Conservation (phyloP, 495 filamentous ascomycete genomes). For the Penicillium fimorum region DNA sequence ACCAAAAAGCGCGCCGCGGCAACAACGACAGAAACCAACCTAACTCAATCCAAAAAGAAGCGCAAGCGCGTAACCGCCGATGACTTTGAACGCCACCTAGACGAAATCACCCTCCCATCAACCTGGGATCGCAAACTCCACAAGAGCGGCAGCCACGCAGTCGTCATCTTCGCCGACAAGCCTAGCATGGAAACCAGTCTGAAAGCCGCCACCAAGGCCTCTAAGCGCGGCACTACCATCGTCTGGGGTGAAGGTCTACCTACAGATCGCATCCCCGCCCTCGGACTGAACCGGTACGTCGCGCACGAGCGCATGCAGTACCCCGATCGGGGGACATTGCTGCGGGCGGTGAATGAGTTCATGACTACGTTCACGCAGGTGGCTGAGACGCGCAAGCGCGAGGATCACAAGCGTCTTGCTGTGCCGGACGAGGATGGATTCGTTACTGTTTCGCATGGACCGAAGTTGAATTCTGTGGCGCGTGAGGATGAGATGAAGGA, state of each 20-base stretch:
- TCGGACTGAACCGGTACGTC: slow-evolving; percentile 64
- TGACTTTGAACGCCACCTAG: slow-evolving; percentile 53
- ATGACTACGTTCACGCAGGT: slow-evolving; percentile 69
- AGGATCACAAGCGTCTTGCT: slow-evolving; percentile 61
- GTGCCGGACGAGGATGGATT: slow-evolving; percentile 95
- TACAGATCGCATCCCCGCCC: slow-evolving; percentile 46
- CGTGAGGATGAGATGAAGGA: slow-evolving; percentile 71
- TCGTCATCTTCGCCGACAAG: slow-evolving; percentile 80
- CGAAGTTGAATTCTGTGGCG: slow-evolving; percentile 67
- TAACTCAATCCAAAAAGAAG: slow-evolving; percentile 53
- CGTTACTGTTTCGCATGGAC: slow-evolving; percentile 80
- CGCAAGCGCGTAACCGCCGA: slow-evolving; percentile 58
- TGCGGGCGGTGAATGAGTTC: slow-evolving; percentile 73
- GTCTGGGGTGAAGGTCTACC: slow-evolving; percentile 64
- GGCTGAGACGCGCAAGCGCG: slow-evolving; percentile 63
- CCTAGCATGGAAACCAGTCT: slow-evolving; percentile 68
- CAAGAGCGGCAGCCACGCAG: slow-evolving; percentile 69
- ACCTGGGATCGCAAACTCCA: slow-evolving; percentile 76
- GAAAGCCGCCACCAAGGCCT: slow-evolving; percentile 65
- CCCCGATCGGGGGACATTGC: slow-evolving; percentile 60
- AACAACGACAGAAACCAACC: slow-evolving; percentile 25
- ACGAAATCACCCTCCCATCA: slow-evolving; percentile 54
- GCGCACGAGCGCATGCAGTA: slow-evolving; percentile 62
- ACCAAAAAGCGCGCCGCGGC: slow-evolving; percentile 38
- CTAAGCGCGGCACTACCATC: slow-evolving; percentile 45